A percentile compares a stretch with the other conserved stretches of the same genome.
phyloP scores from a whole-genome alignment of 2,329 filamentous ascomycete genomes.

The Davidsoniella neocaledoniae region DNA sequence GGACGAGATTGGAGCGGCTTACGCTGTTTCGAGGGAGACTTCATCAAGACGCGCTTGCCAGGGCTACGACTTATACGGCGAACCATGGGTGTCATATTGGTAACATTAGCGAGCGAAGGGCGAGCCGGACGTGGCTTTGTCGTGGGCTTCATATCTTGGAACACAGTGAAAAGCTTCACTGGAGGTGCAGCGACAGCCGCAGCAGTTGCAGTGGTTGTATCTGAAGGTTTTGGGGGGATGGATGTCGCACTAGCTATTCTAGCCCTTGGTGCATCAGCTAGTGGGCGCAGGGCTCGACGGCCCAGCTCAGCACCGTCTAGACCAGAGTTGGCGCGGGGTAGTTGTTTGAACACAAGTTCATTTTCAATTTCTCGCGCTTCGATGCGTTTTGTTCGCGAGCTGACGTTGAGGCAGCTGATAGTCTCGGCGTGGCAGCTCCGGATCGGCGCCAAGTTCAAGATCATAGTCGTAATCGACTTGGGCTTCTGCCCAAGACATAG shows the following conservation, averaged over 20 bases:
- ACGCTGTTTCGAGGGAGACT: slow-evolving; percentile 9
- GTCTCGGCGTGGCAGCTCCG: slow-evolving; percentile 88
- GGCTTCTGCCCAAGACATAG: slow-evolving; percentile 74
- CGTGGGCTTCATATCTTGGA: slow-evolving; percentile 47
- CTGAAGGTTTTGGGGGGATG: neutral
- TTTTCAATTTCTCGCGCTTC: slow-evolving; percentile 93
- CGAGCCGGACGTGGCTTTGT: slow-evolving; percentile 18
- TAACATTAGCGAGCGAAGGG: slow-evolving; percentile 1
- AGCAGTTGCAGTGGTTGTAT: slow-evolving; percentile 2
- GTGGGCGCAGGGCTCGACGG: slow-evolving; percentile 63
- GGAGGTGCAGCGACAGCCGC: slow-evolving; percentile 45
- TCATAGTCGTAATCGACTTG: slow-evolving; percentile 90
- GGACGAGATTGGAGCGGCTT: slow-evolving; percentile 1
- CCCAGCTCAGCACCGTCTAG: slow-evolving; percentile 25
- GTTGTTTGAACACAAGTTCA: slow-evolving; percentile 72
- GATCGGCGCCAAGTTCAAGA: slow-evolving; percentile 82
- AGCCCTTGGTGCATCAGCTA: slow-evolving; percentile 21
- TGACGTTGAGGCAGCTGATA: slow-evolving; percentile 83
- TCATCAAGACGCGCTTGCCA: slow-evolving; percentile 3
- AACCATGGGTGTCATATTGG: slow-evolving; percentile 4
- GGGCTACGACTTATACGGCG: slow-evolving; percentile 1
- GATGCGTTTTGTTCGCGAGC: slow-evolving; percentile 88
- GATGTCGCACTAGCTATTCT: neutral
- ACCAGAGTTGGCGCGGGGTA: slow-evolving; percentile 36
- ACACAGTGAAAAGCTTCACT: slow-evolving; percentile 72